Conservation (phyloP, 306 rosid species). For the Dryas drummondii region DNA sequence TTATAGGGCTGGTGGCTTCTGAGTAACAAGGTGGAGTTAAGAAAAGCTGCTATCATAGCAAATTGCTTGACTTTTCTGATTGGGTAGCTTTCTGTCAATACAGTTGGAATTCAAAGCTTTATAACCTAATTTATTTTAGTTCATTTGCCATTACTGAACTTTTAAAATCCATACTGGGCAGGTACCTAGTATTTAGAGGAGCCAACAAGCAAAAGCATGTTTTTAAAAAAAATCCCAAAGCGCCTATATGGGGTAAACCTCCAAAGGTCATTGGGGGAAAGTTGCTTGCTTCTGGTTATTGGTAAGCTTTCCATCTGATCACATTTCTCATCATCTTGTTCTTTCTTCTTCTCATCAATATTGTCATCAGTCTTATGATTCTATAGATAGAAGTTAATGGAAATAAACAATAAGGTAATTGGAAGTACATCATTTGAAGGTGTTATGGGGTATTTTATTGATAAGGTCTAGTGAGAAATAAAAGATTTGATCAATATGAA, state of each 20-base stretch:
- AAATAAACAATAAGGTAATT: not conserved
- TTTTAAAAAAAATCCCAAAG: slow-evolving; percentile 86
- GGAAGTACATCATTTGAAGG: not conserved
- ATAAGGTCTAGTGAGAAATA: too few species aligned
- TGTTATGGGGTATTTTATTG: not conserved
- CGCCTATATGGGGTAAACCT: slow-evolving; percentile 85
- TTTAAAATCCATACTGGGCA: slow-evolving; percentile 27
- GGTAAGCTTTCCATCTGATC: slow-evolving; percentile 55
- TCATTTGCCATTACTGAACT: not conserved
- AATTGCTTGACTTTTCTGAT: slow-evolving; percentile 76
- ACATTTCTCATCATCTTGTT: not conserved
- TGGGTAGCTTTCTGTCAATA: slow-evolving; percentile 55
- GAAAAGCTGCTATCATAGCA: slow-evolving; percentile 53
- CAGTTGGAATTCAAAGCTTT: slow-evolving; percentile 11
- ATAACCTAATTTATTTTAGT: not conserved
- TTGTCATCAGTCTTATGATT: not conserved
- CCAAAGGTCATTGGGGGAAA: slow-evolving; percentile 86
- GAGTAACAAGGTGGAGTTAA: slow-evolving; percentile 66
- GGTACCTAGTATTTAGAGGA: slow-evolving; percentile 92
- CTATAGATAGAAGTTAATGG: not conserved
- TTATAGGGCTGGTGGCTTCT: slow-evolving; percentile 94
- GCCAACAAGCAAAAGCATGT: slow-evolving; percentile 95
- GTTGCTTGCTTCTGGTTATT: slow-evolving; percentile 94
- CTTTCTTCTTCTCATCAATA: slow-evolving; percentile 4
- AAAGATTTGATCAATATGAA: too few species aligned